Evolutionary conservation across 1,284 basidiomycete species (phyloP).

Genomic region (Taiwanofungus camphoratus): DNA sequence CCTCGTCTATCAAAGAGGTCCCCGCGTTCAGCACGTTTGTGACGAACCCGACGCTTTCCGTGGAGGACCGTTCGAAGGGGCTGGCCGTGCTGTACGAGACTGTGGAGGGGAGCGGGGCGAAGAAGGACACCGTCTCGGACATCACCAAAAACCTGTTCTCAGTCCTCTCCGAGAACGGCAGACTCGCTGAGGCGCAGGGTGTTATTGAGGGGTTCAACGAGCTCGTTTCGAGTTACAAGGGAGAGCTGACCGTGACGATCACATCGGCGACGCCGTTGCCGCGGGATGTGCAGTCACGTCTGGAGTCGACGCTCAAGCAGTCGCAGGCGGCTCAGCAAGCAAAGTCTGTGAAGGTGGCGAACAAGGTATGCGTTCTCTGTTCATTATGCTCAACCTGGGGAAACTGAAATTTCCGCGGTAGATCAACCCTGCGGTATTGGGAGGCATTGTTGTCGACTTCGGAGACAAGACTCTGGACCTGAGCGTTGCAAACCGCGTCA

Average conservation of each 20-base stretch:
- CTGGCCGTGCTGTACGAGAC: slow-evolving; percentile 64
- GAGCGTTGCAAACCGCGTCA: slow-evolving; percentile 89
- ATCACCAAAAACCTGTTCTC: slow-evolving; percentile 90
- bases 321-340: slow-evolving; percentile 79
- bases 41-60: slow-evolving; percentile 84
- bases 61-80: slow-evolving; percentile 68
- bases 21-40: slow-evolving; percentile 70
- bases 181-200: slow-evolving; percentile 77
- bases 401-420: slow-evolving; percentile 25
- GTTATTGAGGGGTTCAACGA: slow-evolving; percentile 92
- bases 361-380: slow-evolving; percentile 57
- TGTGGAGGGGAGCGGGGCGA: slow-evolving; percentile 48
- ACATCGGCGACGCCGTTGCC: slow-evolving; percentile 82
- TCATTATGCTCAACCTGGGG: background rate
- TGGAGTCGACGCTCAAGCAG: slow-evolving; percentile 83
- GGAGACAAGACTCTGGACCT: slow-evolving; percentile 98
- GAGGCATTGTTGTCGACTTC: slow-evolving; percentile 93
- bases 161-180: slow-evolving; percentile 92
- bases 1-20: slow-evolving; percentile 57
- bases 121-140: slow-evolving; percentile 74
- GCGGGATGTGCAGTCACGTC: slow-evolving; percentile 64
- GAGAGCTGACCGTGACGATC: slow-evolving; percentile 90
- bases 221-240: slow-evolving; percentile 86
- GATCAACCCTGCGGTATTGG: slow-evolving; percentile 85
- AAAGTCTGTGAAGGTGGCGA: slow-evolving; percentile 81